phyloP scores from a whole-genome alignment of 2,329 filamentous ascomycete genomes.

The Ascomycota sp. region DNA sequence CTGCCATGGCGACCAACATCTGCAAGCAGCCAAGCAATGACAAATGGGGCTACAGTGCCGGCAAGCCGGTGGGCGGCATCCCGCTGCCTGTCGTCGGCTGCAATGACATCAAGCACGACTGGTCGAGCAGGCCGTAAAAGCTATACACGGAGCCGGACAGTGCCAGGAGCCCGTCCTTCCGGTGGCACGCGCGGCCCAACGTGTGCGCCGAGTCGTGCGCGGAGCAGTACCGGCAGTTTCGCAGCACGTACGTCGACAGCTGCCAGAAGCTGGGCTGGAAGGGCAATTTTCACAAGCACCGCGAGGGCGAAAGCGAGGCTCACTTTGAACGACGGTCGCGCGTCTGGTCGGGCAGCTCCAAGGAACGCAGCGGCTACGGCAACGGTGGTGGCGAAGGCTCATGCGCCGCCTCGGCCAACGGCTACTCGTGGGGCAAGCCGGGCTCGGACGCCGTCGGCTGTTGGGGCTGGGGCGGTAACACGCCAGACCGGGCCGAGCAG shows the following conservation, averaged over 20 bases:
- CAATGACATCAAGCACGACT: constrained; percentile 27
- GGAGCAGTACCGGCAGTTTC: constrained; percentile 28
- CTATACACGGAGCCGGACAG: constrained; percentile 25
- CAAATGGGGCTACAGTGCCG: constrained; percentile 45
- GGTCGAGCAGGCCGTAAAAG: constrained; percentile 25
- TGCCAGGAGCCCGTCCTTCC: constrained; percentile 22
- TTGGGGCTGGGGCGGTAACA: constrained; percentile 12
- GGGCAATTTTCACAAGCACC: constrained; percentile 8
- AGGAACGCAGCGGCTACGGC: no score
- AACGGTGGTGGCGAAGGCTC: no score
- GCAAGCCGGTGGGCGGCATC: constrained; percentile 33
- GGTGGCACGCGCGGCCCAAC: constrained; percentile 12
- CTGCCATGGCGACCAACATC: constrained; percentile 28
- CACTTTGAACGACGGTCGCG: constrained; percentile 8
- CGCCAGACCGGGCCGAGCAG: constrained; percentile 10
- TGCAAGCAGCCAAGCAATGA: constrained; percentile 33
- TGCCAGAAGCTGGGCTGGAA: constrained; percentile 17
- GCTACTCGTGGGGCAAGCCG: constrained; percentile 2
- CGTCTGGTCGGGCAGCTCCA: not conserved
- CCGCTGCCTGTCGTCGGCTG: constrained; percentile 30
- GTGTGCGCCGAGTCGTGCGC: constrained; percentile 33
- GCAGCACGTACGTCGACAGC: constrained; percentile 25
- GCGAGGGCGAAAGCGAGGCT: constrained; percentile 5
- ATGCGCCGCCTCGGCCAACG: constrained; percentile 2
- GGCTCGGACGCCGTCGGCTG: constrained; percentile 3